phyloP scores from a whole-genome alignment of 2,329 filamentous ascomycete genomes.

The Diaporthe eres region DNA sequence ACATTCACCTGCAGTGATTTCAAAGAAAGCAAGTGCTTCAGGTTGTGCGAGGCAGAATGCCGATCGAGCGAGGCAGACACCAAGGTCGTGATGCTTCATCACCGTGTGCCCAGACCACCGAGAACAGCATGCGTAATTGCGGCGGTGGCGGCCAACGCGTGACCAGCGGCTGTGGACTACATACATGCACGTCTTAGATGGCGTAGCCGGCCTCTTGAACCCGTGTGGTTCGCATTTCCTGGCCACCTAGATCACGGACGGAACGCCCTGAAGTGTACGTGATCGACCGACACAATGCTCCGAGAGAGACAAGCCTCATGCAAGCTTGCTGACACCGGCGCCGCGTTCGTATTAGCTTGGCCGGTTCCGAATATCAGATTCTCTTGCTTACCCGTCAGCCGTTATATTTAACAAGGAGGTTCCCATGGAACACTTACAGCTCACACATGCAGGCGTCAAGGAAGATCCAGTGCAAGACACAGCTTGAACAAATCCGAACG shows the following conservation, averaged over 20 bases:
- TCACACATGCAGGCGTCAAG: background rate
- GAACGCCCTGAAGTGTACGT: background rate
- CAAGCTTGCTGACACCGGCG: background rate
- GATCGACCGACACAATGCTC: background rate
- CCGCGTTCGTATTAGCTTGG: background rate
- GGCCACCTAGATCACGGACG: background rate
- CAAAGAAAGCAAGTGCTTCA: background rate
- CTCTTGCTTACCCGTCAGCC: background rate
- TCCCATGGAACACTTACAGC: background rate
- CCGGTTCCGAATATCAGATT: fast-evolving
- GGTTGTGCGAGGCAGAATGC: background rate
- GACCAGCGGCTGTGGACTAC: background rate
- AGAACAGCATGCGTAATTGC: too few relatives aligned
- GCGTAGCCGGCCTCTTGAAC: background rate
- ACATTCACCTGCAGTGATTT: background rate
- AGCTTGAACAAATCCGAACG: too few relatives aligned
- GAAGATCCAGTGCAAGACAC: too few relatives aligned
- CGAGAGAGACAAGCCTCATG: conserved; percentile 1
- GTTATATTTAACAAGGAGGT: background rate
- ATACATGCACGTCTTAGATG: background rate
- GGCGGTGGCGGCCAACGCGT: background rate
- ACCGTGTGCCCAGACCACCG: background rate
- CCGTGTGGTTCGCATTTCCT: background rate
- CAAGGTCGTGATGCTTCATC: background rate
- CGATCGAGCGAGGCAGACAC: background rate